phyloP scores from a whole-genome alignment of 2,329 filamentous ascomycete species.

The Cordyceps tenuipes region DNA sequence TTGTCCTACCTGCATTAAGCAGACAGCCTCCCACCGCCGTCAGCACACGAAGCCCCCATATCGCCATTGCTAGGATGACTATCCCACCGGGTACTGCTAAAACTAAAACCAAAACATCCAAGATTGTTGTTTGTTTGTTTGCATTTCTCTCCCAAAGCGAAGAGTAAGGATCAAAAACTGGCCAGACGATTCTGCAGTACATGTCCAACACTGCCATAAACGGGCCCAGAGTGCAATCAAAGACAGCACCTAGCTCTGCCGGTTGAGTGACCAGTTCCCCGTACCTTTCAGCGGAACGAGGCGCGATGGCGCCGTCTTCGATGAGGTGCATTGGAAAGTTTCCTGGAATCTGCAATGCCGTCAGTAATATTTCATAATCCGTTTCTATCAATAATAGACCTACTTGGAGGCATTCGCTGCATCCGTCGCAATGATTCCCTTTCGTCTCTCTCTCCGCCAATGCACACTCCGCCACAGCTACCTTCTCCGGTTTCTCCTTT shows the following conservation, averaged over 20 bases:
- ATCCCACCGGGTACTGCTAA: slow-evolving; percentile 22
- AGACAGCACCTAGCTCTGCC: background rate
- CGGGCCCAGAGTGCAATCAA: background rate
- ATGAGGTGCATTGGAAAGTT: slow-evolving; percentile 20
- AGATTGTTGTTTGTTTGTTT: slow-evolving; percentile 17
- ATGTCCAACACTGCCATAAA: slow-evolving; percentile 14
- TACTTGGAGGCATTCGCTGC: background rate
- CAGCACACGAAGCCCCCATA: slow-evolving; percentile 22
- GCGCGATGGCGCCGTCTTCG: slow-evolving; percentile 22
- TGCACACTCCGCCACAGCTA: too few relatives aligned
- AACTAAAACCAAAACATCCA: slow-evolving; percentile 15
- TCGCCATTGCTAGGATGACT: slow-evolving; percentile 16
- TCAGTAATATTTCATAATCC: background rate
- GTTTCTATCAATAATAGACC: background rate
- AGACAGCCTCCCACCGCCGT: slow-evolving; percentile 15
- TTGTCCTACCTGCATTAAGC: slow-evolving; percentile 13
- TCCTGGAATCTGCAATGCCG: slow-evolving; percentile 18
- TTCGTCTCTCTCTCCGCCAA: background rate
- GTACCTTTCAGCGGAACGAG: slow-evolving; percentile 18
- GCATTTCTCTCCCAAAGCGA: slow-evolving; percentile 24
- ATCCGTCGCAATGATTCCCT: background rate
- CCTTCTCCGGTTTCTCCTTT: background rate
- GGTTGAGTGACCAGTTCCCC: background rate
- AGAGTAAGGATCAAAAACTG: slow-evolving; percentile 31
- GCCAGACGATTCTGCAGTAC: slow-evolving; percentile 30